These are phyloP conservation scores for Mortierella sp. DNA, from an alignment of 371 early-diverging fungal genomes.

Conservation along the genomic window DNA sequence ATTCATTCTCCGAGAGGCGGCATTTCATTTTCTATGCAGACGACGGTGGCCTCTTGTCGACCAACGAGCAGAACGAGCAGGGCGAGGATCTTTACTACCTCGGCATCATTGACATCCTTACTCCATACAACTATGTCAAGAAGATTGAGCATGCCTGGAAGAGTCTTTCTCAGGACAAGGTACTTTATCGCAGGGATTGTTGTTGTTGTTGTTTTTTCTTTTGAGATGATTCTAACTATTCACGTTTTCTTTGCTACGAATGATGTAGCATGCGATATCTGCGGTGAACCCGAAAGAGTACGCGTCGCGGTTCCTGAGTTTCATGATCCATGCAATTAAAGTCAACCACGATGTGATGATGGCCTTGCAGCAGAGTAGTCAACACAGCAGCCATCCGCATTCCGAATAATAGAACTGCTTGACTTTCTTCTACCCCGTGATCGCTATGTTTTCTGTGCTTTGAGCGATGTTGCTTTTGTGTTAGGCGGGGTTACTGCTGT, in stretches of 20 bases:
- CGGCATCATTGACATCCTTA: conserved; percentile 97
- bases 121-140: conserved; percentile 90
- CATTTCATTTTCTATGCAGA: conserved; percentile 90
- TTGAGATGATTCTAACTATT: neutral
- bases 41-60: conserved; percentile 90
- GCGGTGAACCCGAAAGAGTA: conserved; percentile 92
- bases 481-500: no score
- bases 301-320: conserved; percentile 88
- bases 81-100: conserved; percentile 88
- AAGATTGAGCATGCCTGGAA: conserved; percentile 91
- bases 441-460: no score
- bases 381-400: conserved; percentile 37
- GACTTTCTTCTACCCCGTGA: neutral
- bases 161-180: conserved; percentile 78
- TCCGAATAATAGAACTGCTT: conserved; percentile 31
- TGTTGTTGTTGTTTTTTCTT: neutral
- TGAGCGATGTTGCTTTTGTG: no score
- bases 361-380: conserved; percentile 28
- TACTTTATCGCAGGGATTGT: neutral
- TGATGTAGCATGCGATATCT: conserved; percentile 74
- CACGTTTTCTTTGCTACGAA: neutral
- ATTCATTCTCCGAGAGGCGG: conserved; percentile 66
- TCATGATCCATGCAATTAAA: conserved; percentile 71
- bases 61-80: conserved; percentile 77
- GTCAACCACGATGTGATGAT: conserved; percentile 51